Conservation (phyloP, 164 flowering plant genomes). For the Magnolia changhungtana region DNA sequence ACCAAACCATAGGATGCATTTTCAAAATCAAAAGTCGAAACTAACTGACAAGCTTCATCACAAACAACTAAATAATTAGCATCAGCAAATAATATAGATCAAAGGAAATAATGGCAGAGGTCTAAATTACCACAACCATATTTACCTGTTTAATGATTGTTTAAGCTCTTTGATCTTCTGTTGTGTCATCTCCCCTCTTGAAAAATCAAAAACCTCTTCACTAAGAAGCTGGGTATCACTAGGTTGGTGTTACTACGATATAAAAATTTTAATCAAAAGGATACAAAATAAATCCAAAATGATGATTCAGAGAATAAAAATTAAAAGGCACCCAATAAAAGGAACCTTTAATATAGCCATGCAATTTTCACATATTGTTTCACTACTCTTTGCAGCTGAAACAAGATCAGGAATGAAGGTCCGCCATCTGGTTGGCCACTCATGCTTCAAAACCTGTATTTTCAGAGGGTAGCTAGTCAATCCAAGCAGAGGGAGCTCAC, state of each 20-base stretch:
- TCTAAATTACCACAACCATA: not conserved
- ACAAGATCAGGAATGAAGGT: constrained; percentile 96
- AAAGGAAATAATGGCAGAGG: not conserved
- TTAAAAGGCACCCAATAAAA: no score
- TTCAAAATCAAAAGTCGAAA: not conserved
- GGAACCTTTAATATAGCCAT: constrained; percentile 89
- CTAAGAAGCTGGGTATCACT: constrained; percentile 70
- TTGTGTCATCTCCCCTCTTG: constrained; percentile 99
- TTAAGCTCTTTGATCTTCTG: constrained; percentile 95
- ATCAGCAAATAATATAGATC: not conserved
- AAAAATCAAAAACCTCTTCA: constrained; percentile 98
- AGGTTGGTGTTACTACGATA: not conserved
- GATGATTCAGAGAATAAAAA: not conserved
- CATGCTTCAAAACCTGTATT: constrained; percentile 89
- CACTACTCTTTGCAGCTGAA: constrained; percentile 95
- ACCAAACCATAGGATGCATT: not conserved
- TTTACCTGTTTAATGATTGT: constrained; percentile 89
- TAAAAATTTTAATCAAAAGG: not conserved
- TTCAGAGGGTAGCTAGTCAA: constrained; percentile 7
- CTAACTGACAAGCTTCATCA: not conserved
- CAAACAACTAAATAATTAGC: not conserved
- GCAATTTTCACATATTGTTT: constrained; percentile 98
- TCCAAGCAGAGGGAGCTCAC: not conserved
- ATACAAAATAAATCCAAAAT: not conserved
- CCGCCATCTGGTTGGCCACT: constrained; percentile 96